phyloP scores from a whole-genome alignment of 257 asterid species.

The Schizonepeta tenuifolia region DNA sequence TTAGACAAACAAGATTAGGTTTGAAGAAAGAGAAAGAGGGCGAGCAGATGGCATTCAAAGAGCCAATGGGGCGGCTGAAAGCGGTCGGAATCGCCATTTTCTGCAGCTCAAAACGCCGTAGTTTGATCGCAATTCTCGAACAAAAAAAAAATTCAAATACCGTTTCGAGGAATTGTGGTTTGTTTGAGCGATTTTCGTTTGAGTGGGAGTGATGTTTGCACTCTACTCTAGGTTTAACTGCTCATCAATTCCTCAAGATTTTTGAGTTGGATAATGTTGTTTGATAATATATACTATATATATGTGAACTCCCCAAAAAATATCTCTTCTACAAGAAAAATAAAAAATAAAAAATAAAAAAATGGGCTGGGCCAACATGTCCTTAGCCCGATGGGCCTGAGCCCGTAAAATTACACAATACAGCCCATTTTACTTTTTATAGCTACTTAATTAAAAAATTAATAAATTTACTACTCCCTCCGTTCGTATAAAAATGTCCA shows the following conservation, averaged over 20 bases:
- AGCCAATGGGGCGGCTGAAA: conserved; percentile 46
- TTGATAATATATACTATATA: neutral
- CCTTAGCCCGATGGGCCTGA: too few species aligned
- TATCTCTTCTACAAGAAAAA: neutral
- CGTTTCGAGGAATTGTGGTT: too few species aligned
- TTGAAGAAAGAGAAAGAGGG: conserved; percentile 48
- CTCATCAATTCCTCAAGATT: neutral
- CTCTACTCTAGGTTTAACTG: neutral
- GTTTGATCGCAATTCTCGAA: neutral
- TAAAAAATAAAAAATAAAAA: neutral
- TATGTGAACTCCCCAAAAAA: conserved; percentile 16
- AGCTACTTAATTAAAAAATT: too few species aligned
- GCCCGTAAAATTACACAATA: too few species aligned
- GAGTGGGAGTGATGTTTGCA: too few species aligned
- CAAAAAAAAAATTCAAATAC: conserved; percentile 4
- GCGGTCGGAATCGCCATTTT: conserved; percentile 54
- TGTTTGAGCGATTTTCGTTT: too few species aligned
- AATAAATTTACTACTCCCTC: too few species aligned
- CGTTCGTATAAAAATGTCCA: too few species aligned
- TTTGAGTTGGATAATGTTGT: conserved; percentile 23
- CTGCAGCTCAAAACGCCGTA: neutral
- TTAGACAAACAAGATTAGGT: conserved; percentile 31
- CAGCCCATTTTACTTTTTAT: too few species aligned
- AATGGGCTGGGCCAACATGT: too few species aligned
- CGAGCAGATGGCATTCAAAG: conserved; percentile 43